A percentile compares a stretch with the other conserved stretches of the same genome.
phyloP scores from a whole-genome alignment of 305 asterid species.

The Solanum chacoense region DNA sequence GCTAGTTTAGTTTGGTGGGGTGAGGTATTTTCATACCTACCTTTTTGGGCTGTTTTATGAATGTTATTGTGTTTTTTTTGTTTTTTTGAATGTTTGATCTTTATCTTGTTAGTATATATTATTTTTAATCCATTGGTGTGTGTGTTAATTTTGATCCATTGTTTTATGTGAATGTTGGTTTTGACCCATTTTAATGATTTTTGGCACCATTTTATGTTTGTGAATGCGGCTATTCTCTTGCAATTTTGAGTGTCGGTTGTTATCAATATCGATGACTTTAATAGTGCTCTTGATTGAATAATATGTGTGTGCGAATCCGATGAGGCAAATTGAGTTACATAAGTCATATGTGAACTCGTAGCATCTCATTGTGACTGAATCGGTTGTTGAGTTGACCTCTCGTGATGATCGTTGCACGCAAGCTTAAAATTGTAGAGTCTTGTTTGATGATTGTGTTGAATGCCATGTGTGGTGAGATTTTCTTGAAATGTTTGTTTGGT shows the following conservation, averaged over 20 bases:
- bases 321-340: not conserved
- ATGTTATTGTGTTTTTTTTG: no score
- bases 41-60: not conserved
- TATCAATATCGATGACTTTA: no score
- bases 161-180: not conserved
- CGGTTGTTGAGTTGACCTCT: not conserved
- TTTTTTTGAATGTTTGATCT: not conserved
- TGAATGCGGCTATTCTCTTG: not conserved
- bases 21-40: not conserved
- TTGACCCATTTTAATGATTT: not conserved
- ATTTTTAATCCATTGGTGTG: not conserved
- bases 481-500: not conserved
- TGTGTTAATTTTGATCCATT: no score
- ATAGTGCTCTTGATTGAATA: not conserved
- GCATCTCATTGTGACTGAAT: not conserved
- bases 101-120: not conserved
- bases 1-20: not conserved
- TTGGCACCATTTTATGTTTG: not conserved
- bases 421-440: not conserved
- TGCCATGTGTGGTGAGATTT: not conserved
- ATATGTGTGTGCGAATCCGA: no score
- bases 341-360: not conserved
- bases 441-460: not conserved
- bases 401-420: not conserved
- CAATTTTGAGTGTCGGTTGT: no score